Base-by-base conservation (phyloP, 805 yeast species). In the Candida tibetensis region DNA sequence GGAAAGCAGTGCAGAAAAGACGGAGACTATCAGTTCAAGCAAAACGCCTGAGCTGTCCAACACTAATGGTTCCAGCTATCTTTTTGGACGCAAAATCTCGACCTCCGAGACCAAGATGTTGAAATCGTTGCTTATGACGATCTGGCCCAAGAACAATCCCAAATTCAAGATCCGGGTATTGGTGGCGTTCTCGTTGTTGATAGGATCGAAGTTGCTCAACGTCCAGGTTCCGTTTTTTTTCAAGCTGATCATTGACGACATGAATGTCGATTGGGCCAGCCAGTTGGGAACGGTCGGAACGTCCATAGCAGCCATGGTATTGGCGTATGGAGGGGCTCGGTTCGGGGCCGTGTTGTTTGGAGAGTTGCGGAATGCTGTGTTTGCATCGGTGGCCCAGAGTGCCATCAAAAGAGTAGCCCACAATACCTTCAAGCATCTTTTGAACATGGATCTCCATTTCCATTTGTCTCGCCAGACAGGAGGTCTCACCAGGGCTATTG, bases 191-290 rank as follows among this genome's bases (percentile, higher is more conserved):
- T 50, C 80, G 0, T 66, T 93, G 40, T 71, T 93, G 42, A 75
- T 93, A 3, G 79, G 81, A 0, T 84, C 97, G 14, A 93, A 93
- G 58, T 56, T 93, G 5, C 68, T 93, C 26, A 93, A 90, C 58
- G 96, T 93, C 4, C 96, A 93, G 59, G 99, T 93, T 4, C 99
- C 99, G 0, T 89, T 93, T 57, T 90, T 79, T 62, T 93, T 93
- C 74, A 93, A 69, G 42, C 72, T 77, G 21, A 91, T 88, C 36
- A 81, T 93, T 32, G 98, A 93, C 64, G 77, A 81, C 9, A 90
- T 91, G 97, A 93, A 91, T 56, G 74, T 90, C 17, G 95, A 89
- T 51, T 87, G 96, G 95, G 45, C 64, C 4, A 62, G 71, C 13
- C 72, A 79, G 23, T 58, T 71, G n/a, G 85, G 87, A 1, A 78